Evolutionary conservation across 78 protist genomes (phyloP).

Genomic region (Dictyostelium purpureum): DNA sequence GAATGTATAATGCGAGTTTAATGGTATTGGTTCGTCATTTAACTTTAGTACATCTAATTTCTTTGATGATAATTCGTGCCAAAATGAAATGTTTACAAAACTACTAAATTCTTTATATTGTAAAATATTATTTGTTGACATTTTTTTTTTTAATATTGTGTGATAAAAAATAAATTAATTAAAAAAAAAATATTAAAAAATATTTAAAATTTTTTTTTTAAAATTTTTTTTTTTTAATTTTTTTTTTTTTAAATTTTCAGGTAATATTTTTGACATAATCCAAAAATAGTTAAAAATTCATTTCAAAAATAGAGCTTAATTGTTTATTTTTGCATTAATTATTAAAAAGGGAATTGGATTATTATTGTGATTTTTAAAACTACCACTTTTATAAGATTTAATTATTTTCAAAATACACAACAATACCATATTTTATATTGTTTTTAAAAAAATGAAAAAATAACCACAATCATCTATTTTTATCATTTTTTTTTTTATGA

Average conservation of each 20-base stretch:
- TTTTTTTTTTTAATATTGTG: neutral
- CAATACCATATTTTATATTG: no score
- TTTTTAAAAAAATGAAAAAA: no score
- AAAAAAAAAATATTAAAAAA: neutral
- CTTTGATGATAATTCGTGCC: conserved; percentile 75
- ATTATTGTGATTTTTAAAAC: no score
- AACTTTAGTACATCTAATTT: conserved; percentile 76
- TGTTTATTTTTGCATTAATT: no score
- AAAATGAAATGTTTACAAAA: conserved; percentile 67
- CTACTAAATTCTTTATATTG: conserved; percentile 75
- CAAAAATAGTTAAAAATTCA: neutral
- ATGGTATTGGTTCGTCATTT: conserved; percentile 44
- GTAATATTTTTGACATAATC: neutral
- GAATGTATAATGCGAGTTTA: conserved; percentile 52
- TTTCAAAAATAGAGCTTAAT: no score
- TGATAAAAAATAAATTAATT: neutral
- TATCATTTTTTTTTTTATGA: no score
- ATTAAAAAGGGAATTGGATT: no score
- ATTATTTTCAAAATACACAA: no score
- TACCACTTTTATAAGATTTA: no score
- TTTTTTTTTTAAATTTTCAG: neutral
- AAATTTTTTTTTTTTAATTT: no score
- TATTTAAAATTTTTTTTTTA: neutral
- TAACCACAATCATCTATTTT: no score
- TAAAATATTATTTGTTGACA: neutral